phyloP scores from a whole-genome alignment of 257 asterid genomes.

The Mentha longifolia region DNA sequence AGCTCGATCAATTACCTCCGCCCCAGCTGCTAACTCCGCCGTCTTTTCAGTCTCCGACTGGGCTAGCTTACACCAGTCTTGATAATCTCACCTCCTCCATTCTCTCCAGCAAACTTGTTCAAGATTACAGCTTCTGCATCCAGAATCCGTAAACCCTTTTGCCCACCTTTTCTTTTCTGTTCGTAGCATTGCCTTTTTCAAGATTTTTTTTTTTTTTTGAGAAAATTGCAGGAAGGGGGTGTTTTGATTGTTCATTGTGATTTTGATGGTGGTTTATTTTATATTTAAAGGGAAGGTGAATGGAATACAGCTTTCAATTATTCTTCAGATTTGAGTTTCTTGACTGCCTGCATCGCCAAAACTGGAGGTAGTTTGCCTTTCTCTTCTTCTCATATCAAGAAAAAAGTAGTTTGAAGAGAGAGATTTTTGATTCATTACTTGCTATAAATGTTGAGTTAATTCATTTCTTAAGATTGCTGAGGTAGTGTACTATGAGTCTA shows the following conservation, averaged over 20 bases:
- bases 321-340: constrained; percentile 61
- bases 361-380: constrained; percentile 46
- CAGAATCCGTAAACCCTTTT: constrained; percentile 52
- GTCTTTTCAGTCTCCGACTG: constrained; percentile 43
- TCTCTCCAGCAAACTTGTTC: constrained; percentile 52
- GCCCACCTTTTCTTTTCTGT: neutral
- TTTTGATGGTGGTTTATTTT: neutral
- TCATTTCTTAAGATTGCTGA: neutral
- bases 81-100: constrained; percentile 56
- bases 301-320: constrained; percentile 76
- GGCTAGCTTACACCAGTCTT: constrained; percentile 43
- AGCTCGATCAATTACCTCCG: constrained; percentile 32
- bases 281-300: constrained; percentile 57
- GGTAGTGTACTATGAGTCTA: neutral
- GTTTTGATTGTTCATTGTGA: constrained; percentile 1
- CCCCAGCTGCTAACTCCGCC: constrained; percentile 40
- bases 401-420: neutral
- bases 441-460: neutral
- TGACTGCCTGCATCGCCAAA: constrained; percentile 65
- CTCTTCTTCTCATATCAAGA: constrained; percentile 12
- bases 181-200: neutral
- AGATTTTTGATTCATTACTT: neutral
- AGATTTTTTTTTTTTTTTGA: neutral
- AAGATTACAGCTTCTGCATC: constrained; percentile 63
- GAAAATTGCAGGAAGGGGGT: constrained; percentile 1